Base-by-base conservation (phyloP, 805 yeast species). In the Pichia scutulata region DNA sequence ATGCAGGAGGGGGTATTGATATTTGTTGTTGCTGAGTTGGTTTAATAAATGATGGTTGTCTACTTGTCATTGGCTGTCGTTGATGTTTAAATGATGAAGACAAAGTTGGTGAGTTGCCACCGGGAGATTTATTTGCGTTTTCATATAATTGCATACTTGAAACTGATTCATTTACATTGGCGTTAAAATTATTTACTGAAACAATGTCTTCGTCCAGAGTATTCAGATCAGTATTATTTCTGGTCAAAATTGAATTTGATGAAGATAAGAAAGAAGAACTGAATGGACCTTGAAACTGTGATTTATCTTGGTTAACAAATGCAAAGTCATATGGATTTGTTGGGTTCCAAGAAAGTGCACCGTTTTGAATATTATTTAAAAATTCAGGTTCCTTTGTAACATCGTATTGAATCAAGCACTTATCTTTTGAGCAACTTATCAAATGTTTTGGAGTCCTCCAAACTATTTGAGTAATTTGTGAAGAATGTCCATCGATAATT, bases 271-370 rank as follows among this genome's bases (percentile, higher is more conserved):
- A 12, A 7, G 41, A 5, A 12, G 39, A 18, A 14, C 30, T 39
- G 21, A 47, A 26, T 10, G 49, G 44, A 13, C 48, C 51, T 18
- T 72, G 74, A 56, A 69, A 75, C 39, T 76, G 78, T 41, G 63
- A 45, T 47, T 68, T 70, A 13, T 72, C 71, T 59, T 83, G 88
- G 33, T 71, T 70, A 1, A 80, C 72, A 54, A 81, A 76, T 1
- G 75, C 55, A 41, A 86, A 60, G 45, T 75, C 76, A 41, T 76
- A 73, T 18, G 60, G 61, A 0, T 80, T 73, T 4, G 52, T 48
- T 22, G 67, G 65, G 49, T 78, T 70, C 95, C 93, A 87, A 0
- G 81, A 71, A 5, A 76, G 60, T 0, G 86, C 68, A 0, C 73
- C 71, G 8, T 74, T 65, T 1, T 80, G 71, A 26, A 88, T 61